Percentiles rank a stretch among this genome's conserved stretches.
Evolutionary conservation across 2,329 filamentous ascomycete species (phyloP).

Genomic region (Trichoderma polysporum): DNA sequence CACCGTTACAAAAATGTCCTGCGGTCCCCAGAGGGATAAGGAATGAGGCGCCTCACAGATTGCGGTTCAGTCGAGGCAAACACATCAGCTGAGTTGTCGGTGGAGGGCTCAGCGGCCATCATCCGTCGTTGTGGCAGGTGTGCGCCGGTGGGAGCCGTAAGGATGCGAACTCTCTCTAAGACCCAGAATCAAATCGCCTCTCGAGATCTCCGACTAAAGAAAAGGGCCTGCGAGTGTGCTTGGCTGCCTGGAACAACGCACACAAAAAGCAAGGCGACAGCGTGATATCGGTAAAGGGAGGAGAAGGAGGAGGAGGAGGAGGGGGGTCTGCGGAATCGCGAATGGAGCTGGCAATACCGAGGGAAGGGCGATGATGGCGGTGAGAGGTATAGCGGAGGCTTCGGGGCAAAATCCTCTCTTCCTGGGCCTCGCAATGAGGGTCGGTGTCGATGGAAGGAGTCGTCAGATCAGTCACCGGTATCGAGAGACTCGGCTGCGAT

Average conservation of each 20-base stretch:
- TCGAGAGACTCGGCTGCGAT: constrained; percentile 23
- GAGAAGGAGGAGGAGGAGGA: constrained; percentile 3
- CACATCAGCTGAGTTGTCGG: constrained; percentile 54
- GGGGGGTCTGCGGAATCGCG: constrained; percentile 10
- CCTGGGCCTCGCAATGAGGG: constrained; percentile 23
- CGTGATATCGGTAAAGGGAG: constrained; percentile 4
- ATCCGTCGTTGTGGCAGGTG: constrained; percentile 50
- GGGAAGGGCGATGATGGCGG: background rate
- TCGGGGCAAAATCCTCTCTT: constrained; percentile 20
- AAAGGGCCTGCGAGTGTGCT: background rate
- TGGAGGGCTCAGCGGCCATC: constrained; percentile 63
- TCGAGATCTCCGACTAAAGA: background rate
- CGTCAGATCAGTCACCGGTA: constrained; percentile 25
- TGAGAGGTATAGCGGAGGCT: background rate
- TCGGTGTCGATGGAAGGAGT: constrained; percentile 22
- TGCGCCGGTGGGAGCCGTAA: constrained; percentile 35
- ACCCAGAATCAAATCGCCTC: background rate
- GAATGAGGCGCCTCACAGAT: constrained; percentile 38
- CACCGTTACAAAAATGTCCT: background rate
- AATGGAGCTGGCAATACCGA: constrained; percentile 1
- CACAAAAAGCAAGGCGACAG: background rate
- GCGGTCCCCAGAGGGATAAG: background rate
- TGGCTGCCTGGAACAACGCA: background rate
- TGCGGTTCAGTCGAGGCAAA: constrained; percentile 48
- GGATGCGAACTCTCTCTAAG: constrained; percentile 29